These are phyloP conservation scores for Cenchrus purpureus DNA, from an alignment of 176 grass and related monocot species.

Conservation along the genomic window DNA sequence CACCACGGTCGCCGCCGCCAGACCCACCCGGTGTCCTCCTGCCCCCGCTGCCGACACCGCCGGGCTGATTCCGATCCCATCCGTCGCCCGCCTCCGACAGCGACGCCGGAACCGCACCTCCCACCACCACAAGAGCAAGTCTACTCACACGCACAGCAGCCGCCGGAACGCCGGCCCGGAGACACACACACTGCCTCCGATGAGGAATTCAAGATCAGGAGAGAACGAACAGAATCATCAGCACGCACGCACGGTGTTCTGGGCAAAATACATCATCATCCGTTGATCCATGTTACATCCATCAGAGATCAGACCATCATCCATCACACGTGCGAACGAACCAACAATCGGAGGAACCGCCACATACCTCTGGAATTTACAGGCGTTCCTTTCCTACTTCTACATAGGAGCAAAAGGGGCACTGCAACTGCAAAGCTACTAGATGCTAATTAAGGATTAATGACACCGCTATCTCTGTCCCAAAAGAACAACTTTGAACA, in stretches of 20 bases:
- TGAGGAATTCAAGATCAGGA: not conserved
- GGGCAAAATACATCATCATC: not conserved
- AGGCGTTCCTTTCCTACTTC: conserved; percentile 9
- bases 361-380: not conserved
- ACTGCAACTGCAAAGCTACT: not conserved
- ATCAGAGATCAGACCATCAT: not conserved
- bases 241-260: not conserved
- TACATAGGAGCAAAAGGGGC: not conserved
- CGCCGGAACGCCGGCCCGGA: not conserved
- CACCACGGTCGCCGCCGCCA: conserved; percentile 27
- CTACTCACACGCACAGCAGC: not conserved
- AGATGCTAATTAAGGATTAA: not conserved
- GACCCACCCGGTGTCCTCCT: conserved; percentile 55
- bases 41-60: conserved; percentile 65
- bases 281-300: not conserved
- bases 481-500: conserved; percentile 42
- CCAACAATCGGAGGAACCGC: not conserved
- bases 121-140: conserved; percentile 1
- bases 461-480: not conserved
- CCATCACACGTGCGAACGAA: not conserved
- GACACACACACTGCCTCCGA: not conserved
- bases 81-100: conserved; percentile 30
- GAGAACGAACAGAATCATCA: not conserved
- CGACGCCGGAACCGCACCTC: conserved; percentile 36
- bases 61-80: conserved; percentile 29